Evolutionary conservation across 257 asterid species (phyloP).

Genomic region (Ilex aquifolium): DNA sequence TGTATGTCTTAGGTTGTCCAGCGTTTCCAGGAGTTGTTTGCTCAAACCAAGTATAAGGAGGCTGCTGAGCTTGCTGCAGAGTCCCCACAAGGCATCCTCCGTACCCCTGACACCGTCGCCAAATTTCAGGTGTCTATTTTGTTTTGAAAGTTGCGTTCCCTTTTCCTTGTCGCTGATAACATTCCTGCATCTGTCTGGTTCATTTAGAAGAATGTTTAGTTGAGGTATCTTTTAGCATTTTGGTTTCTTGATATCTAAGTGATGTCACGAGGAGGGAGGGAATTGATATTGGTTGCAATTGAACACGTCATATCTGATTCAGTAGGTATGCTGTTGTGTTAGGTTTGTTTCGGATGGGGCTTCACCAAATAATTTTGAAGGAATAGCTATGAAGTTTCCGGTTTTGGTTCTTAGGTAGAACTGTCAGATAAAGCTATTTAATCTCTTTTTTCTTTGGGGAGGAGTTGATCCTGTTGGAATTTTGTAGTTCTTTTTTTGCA

Average conservation of each 20-base stretch:
- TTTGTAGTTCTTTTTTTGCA: too few relatives aligned
- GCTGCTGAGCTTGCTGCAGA: constrained; percentile 82
- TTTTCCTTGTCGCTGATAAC: not conserved
- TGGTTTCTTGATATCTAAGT: not conserved
- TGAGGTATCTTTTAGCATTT: not conserved
- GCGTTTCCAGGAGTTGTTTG: constrained; percentile 58
- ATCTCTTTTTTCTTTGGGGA: too few relatives aligned
- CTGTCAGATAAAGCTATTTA: too few relatives aligned
- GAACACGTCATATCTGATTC: too few relatives aligned
- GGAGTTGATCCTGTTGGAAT: too few relatives aligned
- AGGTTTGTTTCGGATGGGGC: too few relatives aligned
- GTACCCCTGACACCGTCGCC: constrained; percentile 56
- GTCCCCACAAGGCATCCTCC: constrained; percentile 73
- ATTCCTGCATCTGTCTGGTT: too few relatives aligned
- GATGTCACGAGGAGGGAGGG: not conserved
- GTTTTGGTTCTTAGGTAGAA: too few relatives aligned
- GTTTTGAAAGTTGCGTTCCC: constrained; percentile 1
- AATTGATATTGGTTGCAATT: not conserved
- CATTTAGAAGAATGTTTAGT: not conserved
- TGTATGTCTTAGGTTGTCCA: constrained; percentile 70
- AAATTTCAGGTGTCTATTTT: constrained; percentile 57
- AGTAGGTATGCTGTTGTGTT: too few relatives aligned
- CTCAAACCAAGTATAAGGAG: constrained; percentile 70
- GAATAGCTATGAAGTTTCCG: too few relatives aligned
- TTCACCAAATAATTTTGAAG: too few relatives aligned